A percentile compares a stretch with the other conserved stretches of the same genome.
Evolutionary conservation across 495 filamentous ascomycete genomes (phyloP).

Genomic region (Talaromyces adpressus): DNA sequence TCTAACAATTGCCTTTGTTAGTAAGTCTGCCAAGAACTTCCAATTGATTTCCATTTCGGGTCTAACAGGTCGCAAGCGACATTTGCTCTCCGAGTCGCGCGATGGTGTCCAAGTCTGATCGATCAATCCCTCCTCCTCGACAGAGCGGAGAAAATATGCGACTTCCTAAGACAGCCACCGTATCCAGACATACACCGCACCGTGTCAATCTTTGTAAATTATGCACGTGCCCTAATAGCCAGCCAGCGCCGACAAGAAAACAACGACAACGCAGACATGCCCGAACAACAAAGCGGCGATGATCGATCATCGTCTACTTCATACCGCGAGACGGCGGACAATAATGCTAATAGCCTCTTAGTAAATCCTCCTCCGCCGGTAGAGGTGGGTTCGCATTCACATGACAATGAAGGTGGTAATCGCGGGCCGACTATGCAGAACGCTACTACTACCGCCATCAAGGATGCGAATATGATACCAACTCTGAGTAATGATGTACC

Average conservation of each 20-base stretch:
- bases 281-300: conserved; percentile 8
- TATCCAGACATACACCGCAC: conserved; percentile 40
- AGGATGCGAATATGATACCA: conserved; percentile 9
- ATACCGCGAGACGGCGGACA: background rate
- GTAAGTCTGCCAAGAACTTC: conserved; percentile 19
- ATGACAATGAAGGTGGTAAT: background rate
- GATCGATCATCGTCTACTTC: conserved; percentile 13
- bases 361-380: background rate
- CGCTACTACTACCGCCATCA: conserved; percentile 9
- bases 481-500: background rate
- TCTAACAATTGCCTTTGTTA: conserved; percentile 35
- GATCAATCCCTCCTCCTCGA: conserved; percentile 28
- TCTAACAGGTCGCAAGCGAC: conserved; percentile 21
- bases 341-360: background rate
- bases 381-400: background rate
- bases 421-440: background rate
- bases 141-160: conserved; percentile 30
- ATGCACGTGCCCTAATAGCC: conserved; percentile 31
- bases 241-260: conserved; percentile 18
- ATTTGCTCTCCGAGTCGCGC: conserved; percentile 32
- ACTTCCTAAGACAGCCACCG: conserved; percentile 34
- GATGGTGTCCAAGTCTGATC: conserved; percentile 35
- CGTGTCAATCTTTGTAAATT: conserved; percentile 37
- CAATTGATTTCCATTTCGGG: background rate
- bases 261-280: conserved; percentile 5